Evolutionary conservation across 768 basidiomycete species (phyloP), one percentile per base, ranked within the genome.

Genomic region (Grammothele lineata): DNA sequence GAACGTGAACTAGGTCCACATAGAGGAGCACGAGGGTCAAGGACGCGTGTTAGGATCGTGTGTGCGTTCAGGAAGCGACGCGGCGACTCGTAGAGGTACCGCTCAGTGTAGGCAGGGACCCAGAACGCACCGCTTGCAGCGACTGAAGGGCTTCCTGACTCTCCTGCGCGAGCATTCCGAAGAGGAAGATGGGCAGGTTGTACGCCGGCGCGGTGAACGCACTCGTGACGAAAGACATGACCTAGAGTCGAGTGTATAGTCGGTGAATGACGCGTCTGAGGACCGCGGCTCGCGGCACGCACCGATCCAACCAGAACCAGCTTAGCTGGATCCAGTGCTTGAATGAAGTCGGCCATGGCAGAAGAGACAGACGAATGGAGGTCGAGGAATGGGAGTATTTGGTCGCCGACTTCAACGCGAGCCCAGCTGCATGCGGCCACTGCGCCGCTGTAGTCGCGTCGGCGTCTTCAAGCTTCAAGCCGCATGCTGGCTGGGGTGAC

Each of bases 141-240:
- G 86, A 82, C 51, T 83, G 79, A 5, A 71, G 55, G 0, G 78
- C 78, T 40, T 89, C 87, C 8, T 70, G 66, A 46, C 73, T 78
- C 57, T 92, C 89, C 57, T 86, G 82, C 0, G 75, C 81, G 62
- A 88, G 83, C 1, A 70, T 66, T 1, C 90, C 90, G 51, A 90
- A 91, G 21, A 92, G 72, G 53, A 89, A 85, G 43, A 92, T 71
- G n/a, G 90, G 81, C 18, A 92, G 70, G 60, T 92, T 92, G 64
- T 92, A 92, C 1, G 72, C 60, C 2, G 88, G 85, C 0, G 78
- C 66, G 0, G 69, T 54, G 59, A 80, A 85, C 4, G 82, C 71
- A 48, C 68, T 67, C 37, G 78, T 67, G 37, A 73, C 40, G 52
- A 87, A 83, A 12, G 87, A 81, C 22, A 91, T n/a, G n/a, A n/a